Base-by-base conservation (phyloP, 208 protist genomes). In the Acanthamoeba lenticulata region DNA sequence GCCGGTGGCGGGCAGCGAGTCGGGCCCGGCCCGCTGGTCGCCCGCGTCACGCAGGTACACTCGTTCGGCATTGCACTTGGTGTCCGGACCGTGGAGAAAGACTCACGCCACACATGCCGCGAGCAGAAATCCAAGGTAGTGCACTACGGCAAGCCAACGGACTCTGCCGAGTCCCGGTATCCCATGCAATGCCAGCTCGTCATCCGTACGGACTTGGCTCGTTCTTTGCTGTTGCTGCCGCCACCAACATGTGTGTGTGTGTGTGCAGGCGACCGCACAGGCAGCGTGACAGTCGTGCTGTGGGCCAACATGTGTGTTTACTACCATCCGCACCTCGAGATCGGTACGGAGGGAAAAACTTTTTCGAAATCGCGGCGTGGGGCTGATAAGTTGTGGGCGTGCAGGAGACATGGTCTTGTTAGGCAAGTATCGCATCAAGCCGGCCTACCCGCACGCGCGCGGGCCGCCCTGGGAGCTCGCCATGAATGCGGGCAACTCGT, bases 271-370 rank as follows among this genome's bases (percentile, higher is more conserved):
- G 85, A 91, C 15, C 55, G 57, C 38, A 91, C 47, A 9, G 85
- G 36, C 4, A 49, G 57, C 34, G 85, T 52, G 7, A 91, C 47
- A 6, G 40, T 91, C 0, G 85, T 91, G 24, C 36, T 91, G 27
- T 91, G 85, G 85, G 44, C 85, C 29, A 91, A 91, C 38, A 91
- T 91, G 85, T 91, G 85, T 36, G 55, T 34, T 17, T 49, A 72
- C 55, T 91, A 91, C 57, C 69, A 91, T 72, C 57, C 85, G 32
- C 85, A 72, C 32, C 38, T 91, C 7, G 55, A 91, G 27, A 49
- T 91, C 24, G 85, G 77, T 86, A 79, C 24, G 6, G 38, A 52
- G 45, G n/a, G n/a, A n/a, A n/a, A n/a, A 52, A n/a, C n/a, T 7
- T 11, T 4, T 79, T 79, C 38, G 57, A 4, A 44, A 27, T 86